Evolutionary conservation across 2,329 filamentous ascomycete genomes (phyloP).

Genomic region (Phyllosticta capitalensis): DNA sequence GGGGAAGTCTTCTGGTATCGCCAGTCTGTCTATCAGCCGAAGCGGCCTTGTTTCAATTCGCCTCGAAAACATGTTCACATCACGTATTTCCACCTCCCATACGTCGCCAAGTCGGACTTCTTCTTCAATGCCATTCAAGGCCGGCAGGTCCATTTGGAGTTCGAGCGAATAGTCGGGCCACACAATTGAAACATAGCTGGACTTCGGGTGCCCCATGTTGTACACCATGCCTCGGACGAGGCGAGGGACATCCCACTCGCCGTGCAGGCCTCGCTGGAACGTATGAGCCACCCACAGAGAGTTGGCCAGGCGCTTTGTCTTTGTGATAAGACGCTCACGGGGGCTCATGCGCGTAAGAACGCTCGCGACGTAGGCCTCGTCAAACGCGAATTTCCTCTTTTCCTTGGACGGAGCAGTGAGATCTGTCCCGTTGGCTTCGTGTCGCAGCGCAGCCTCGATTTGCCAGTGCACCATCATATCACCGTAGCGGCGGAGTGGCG

Average conservation of each 20-base stretch:
- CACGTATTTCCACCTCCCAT: constrained; percentile 35
- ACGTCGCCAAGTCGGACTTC: constrained; percentile 30
- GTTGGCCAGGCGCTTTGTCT: constrained; percentile 24
- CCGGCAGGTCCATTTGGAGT: constrained; percentile 16
- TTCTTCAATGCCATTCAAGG: constrained; percentile 11
- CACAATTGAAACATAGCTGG: not conserved
- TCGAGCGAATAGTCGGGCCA: constrained; percentile 4
- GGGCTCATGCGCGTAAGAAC: constrained; percentile 39
- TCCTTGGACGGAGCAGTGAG: constrained; percentile 25
- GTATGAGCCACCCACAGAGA: constrained; percentile 45
- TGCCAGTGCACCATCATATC: constrained; percentile 57
- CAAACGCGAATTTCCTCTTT: constrained; percentile 40
- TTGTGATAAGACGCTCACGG: constrained; percentile 35
- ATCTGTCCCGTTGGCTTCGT: constrained; percentile 36
- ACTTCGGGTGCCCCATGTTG: not conserved
- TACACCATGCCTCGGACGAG: constrained; percentile 31
- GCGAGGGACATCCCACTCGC: constrained; percentile 41
- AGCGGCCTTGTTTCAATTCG: constrained; percentile 26
- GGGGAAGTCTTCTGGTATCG: not conserved
- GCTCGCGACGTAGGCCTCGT: constrained; percentile 35
- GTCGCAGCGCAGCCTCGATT: constrained; percentile 51
- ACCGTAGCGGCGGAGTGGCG: constrained; percentile 50
- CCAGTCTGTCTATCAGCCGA: constrained; percentile 25
- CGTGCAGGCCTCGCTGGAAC: constrained; percentile 48
- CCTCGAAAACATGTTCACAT: constrained; percentile 27